These are phyloP conservation scores for Aspergillus avenaceus DNA, from an alignment of 495 filamentous ascomycete species.

Conservation along the genomic window DNA sequence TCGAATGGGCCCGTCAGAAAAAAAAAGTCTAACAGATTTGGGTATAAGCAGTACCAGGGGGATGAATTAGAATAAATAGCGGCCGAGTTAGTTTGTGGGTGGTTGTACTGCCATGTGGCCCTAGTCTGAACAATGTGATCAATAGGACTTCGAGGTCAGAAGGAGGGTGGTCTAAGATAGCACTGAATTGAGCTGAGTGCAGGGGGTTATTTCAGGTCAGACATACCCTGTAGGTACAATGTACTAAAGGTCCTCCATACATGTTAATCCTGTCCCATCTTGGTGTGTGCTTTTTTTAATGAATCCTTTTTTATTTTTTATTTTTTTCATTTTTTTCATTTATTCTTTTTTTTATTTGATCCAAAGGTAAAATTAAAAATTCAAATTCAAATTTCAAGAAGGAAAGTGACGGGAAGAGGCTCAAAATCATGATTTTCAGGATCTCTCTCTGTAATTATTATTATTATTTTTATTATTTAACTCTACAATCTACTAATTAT, in stretches of 20 bases:
- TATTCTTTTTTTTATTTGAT: not conserved
- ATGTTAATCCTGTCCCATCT: not conserved
- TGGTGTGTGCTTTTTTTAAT: too few relatives aligned
- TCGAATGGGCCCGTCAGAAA: too few relatives aligned
- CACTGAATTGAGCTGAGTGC: not conserved
- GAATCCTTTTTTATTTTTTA: not conserved
- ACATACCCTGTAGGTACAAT: not conserved
- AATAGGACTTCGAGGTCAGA: not conserved
- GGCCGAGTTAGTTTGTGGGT: not conserved
- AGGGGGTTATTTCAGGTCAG: not conserved
- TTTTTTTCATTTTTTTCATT: not conserved
- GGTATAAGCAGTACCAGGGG: not conserved
- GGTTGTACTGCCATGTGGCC: constrained; percentile 8
- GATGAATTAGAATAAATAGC: not conserved
- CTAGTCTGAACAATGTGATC: not conserved
- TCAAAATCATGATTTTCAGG: constrained; percentile 10
- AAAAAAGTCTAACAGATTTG: too few relatives aligned
- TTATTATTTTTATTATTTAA: not conserved
- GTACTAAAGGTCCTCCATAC: not conserved
- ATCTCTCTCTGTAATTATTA: not conserved
- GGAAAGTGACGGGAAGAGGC: constrained; percentile 10
- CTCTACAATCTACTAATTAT: not conserved
- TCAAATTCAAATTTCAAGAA: not conserved
- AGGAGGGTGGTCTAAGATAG: not conserved
- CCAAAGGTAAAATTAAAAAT: not conserved